phyloP scores from a whole-genome alignment of 768 basidiomycete genomes.

The Termitomyces sp. region DNA sequence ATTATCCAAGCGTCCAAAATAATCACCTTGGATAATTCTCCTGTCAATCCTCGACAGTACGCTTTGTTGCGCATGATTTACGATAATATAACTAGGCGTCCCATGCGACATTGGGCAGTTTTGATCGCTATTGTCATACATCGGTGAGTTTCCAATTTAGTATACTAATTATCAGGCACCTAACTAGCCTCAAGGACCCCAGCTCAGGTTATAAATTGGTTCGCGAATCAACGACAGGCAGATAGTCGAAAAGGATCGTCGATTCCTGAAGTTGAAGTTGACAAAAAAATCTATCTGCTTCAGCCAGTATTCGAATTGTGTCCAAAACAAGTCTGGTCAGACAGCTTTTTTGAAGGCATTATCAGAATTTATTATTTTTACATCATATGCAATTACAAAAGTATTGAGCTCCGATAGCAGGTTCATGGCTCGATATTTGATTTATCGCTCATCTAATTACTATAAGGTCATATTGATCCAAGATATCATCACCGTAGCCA shows the following conservation, averaged over 20 bases:
- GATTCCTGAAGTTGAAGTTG: not conserved
- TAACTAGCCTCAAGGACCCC: conserved; percentile 37
- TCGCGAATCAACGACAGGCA: conserved; percentile 55
- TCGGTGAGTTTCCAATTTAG: conserved; percentile 32
- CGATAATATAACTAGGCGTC: conserved; percentile 64
- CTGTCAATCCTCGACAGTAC: conserved; percentile 54
- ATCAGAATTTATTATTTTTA: conserved; percentile 51
- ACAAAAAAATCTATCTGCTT: conserved; percentile 41
- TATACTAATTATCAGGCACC: not conserved
- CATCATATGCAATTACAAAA: conserved; percentile 2
- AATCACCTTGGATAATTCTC: conserved; percentile 48
- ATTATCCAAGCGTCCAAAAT: conserved; percentile 36
- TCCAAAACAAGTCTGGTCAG: conserved; percentile 48
- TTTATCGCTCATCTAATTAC: not conserved
- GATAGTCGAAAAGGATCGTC: not conserved
- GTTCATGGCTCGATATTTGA: not conserved
- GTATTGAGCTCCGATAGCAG: not conserved
- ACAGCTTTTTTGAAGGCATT: conserved; percentile 59
- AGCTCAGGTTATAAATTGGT: conserved; percentile 66
- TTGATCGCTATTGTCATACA: conserved; percentile 55
- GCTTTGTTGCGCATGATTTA: conserved; percentile 61
- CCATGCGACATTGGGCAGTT: conserved; percentile 57
- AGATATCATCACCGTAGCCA: too few species aligned
- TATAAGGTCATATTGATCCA: not conserved
- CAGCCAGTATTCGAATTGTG: conserved; percentile 43